A percentile compares a stretch with the other conserved stretches of the same genome.
phyloP scores from a whole-genome alignment of 106 monocot species.

The Platanthera zijinensis region DNA sequence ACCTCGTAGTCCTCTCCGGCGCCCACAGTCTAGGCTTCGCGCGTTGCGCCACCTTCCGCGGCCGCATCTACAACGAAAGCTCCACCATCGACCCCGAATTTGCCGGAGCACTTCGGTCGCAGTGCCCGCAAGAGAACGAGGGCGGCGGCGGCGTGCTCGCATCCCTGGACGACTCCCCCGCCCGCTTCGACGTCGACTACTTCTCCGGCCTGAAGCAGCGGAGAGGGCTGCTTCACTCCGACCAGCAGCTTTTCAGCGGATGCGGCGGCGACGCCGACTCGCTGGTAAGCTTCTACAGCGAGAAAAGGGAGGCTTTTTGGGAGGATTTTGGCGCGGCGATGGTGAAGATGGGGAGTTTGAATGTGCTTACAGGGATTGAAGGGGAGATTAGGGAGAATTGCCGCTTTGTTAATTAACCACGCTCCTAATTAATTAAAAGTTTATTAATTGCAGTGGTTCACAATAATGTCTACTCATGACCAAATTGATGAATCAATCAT shows the following conservation, averaged over 20 bases:
- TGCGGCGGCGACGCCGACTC: slow-evolving; percentile 23
- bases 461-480: too few species aligned
- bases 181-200: slow-evolving; percentile 30
- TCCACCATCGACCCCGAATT: slow-evolving; percentile 37
- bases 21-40: slow-evolving; percentile 49
- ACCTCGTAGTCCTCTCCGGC: slow-evolving; percentile 42
- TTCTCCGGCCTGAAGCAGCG: slow-evolving; percentile 22
- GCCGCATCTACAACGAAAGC: slow-evolving; percentile 39
- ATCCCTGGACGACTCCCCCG: slow-evolving; percentile 19
- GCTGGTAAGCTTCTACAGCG: slow-evolving; percentile 42
- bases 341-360: slow-evolving; percentile 65
- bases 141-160: slow-evolving; percentile 20
- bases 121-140: slow-evolving; percentile 19
- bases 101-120: slow-evolving; percentile 5
- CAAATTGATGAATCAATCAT: too few species aligned
- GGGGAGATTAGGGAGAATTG: slow-evolving; percentile 73
- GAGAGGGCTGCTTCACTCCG: slow-evolving; percentile 44
- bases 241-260: slow-evolving; percentile 51
- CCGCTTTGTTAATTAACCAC: slow-evolving; percentile 25
- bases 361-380: slow-evolving; percentile 32
- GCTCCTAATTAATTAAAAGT: too few species aligned
- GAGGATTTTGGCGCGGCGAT: slow-evolving; percentile 56
- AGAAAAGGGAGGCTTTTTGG: slow-evolving; percentile 34
- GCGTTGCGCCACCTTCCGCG: slow-evolving; percentile 26
- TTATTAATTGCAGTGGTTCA: too few species aligned